Conservation (phyloP, 2,329 filamentous ascomycete species). For the Spiromastix sp. region DNA sequence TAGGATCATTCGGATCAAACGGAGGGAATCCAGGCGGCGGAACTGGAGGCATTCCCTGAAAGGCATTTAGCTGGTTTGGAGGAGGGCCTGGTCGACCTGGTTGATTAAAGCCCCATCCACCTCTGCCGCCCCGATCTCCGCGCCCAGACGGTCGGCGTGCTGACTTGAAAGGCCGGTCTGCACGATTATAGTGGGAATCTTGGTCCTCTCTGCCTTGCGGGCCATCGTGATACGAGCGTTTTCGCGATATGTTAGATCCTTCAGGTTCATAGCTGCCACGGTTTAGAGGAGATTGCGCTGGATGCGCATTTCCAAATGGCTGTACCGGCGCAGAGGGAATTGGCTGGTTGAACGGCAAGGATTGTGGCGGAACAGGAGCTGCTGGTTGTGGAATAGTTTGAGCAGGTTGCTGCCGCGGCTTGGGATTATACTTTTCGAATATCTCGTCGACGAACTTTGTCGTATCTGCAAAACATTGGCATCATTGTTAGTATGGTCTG, state of each 20-base stretch:
- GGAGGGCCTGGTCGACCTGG: slow-evolving; percentile 19
- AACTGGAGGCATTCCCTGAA: slow-evolving; percentile 30
- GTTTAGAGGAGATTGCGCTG: slow-evolving; percentile 6
- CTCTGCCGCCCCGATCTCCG: slow-evolving; percentile 24
- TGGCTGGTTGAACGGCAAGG: slow-evolving; percentile 10
- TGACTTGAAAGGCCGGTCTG: slow-evolving; percentile 38
- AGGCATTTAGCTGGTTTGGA: slow-evolving; percentile 19
- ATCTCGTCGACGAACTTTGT: slow-evolving; percentile 46
- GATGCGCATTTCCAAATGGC: background rate
- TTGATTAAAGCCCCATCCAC: slow-evolving; percentile 21
- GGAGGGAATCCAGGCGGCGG: slow-evolving; percentile 37
- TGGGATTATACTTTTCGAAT: slow-evolving; percentile 40
- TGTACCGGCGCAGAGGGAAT: slow-evolving; percentile 10
- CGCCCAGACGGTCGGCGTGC: slow-evolving; percentile 26
- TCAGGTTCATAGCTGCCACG: slow-evolving; percentile 14
- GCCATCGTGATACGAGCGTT: slow-evolving; percentile 43
- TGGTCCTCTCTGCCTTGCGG: slow-evolving; percentile 36
- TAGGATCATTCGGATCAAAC: slow-evolving; percentile 46
- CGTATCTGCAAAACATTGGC: slow-evolving; percentile 33
- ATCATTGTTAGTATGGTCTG: background rate
- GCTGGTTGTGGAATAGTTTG: slow-evolving; percentile 16
- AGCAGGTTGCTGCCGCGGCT: slow-evolving; percentile 22
- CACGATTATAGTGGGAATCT: slow-evolving; percentile 27
- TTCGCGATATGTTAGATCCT: slow-evolving; percentile 30
- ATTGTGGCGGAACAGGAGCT: slow-evolving; percentile 12